Evolutionary conservation across 148 eudicot genomes (phyloP).

Genomic region (Nepenthes gracilis): DNA sequence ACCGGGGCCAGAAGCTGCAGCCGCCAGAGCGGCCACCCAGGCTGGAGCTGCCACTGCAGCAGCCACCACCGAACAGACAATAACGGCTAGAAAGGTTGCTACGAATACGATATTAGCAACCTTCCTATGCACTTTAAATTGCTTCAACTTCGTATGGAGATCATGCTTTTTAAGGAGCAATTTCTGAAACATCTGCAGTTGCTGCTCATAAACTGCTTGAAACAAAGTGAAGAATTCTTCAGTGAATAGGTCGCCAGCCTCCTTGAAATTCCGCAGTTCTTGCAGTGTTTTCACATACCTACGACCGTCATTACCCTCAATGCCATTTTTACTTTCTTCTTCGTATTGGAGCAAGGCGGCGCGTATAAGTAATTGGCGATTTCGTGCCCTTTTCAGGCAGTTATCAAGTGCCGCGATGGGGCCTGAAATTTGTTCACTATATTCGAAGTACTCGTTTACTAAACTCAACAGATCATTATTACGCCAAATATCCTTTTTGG

Average conservation of each 20-base stretch:
- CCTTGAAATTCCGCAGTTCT: constrained; percentile 47
- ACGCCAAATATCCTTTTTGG: constrained; percentile 63
- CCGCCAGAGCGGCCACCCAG: constrained; percentile 54
- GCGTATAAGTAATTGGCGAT: constrained; percentile 37
- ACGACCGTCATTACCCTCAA: background rate
- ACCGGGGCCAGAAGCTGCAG: constrained; percentile 73
- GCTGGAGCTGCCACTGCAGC: constrained; percentile 82
- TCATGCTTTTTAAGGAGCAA: constrained; percentile 41
- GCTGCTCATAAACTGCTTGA: constrained; percentile 37
- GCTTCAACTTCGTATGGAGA: constrained; percentile 47
- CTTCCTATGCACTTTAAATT: constrained; percentile 40
- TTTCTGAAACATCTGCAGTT: constrained; percentile 40
- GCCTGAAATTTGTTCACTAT: constrained; percentile 35
- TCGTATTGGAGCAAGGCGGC: constrained; percentile 46
- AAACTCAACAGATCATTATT: constrained; percentile 45
- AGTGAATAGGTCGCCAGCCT: constrained; percentile 51
- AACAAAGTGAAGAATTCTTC: constrained; percentile 42
- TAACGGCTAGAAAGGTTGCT: constrained; percentile 41
- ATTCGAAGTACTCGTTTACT: constrained; percentile 68
- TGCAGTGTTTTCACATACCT: constrained; percentile 23
- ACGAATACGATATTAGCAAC: constrained; percentile 58
- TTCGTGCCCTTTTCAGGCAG: constrained; percentile 47
- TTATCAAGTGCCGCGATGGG: constrained; percentile 53
- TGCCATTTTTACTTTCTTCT: constrained; percentile 20
- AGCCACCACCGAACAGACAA: constrained; percentile 86